phyloP scores from a whole-genome alignment of 2,329 filamentous ascomycete species.

The Phyllosticta citribraziliensis region DNA sequence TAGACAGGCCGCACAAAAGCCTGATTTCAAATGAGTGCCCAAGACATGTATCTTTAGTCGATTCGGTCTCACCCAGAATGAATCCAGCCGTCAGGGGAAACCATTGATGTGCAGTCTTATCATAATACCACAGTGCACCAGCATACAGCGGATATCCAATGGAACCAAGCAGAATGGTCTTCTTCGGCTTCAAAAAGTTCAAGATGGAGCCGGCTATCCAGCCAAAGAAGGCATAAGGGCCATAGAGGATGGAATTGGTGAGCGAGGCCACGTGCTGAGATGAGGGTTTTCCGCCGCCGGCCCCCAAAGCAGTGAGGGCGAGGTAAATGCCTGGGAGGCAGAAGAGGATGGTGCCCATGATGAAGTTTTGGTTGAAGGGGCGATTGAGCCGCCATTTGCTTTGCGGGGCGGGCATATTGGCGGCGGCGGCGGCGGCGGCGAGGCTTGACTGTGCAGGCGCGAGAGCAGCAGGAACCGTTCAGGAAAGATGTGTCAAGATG shows the following conservation, averaged over 20 bases:
- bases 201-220: conserved; percentile 15
- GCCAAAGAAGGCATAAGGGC: conserved; percentile 13
- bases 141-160: conserved; percentile 16
- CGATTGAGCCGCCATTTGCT: neutral
- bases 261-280: conserved; percentile 13
- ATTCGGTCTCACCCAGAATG: neutral
- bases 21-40: too few relatives aligned
- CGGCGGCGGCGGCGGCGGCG: neutral
- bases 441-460: neutral
- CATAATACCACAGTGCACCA: conserved; percentile 16
- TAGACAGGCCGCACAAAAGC: neutral
- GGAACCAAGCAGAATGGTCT: conserved; percentile 12
- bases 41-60: too few relatives aligned
- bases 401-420: neutral
- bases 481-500: too few relatives aligned
- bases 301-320: conserved; percentile 16
- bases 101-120: conserved; percentile 13
- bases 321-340: conserved; percentile 17
- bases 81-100: conserved; percentile 10
- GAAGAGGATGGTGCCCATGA: conserved; percentile 9
- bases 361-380: neutral
- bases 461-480: neutral
- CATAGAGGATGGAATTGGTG: conserved; percentile 15
- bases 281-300: conserved; percentile 15
- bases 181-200: conserved; percentile 14